Conservation (phyloP, 1,139 yeast species). For the Blastobotrys illinoisensis region DNA sequence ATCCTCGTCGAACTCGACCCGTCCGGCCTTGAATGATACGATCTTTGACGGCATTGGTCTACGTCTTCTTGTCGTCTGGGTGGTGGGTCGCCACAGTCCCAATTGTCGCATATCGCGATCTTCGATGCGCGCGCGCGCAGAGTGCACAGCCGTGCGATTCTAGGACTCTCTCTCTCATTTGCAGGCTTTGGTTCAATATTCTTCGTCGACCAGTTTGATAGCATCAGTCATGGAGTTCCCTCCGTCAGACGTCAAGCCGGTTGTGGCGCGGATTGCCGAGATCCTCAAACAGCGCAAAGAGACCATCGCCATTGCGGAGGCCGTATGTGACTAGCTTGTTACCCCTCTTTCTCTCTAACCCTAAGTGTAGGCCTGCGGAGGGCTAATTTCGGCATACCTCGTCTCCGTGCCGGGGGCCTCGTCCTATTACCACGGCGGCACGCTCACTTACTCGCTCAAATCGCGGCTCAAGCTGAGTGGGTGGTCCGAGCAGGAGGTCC, state of each 20-base stretch:
- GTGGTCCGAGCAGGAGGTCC: slow-evolving; percentile 67
- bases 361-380: slow-evolving; percentile 63
- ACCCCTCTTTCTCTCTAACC: background rate
- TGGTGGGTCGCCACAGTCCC: background rate
- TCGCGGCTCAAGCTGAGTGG: slow-evolving; percentile 73
- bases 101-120: background rate
- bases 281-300: slow-evolving; percentile 48
- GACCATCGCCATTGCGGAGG: slow-evolving; percentile 76
- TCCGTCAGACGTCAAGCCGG: slow-evolving; percentile 45
- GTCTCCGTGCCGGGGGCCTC: slow-evolving; percentile 86
- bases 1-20: slow-evolving; percentile 66
- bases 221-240: slow-evolving; percentile 42
- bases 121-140: background rate
- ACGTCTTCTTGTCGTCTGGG: background rate
- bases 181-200: background rate
- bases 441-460: slow-evolving; percentile 68
- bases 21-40: slow-evolving; percentile 77
- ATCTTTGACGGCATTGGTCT: slow-evolving; percentile 18
- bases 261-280: slow-evolving; percentile 54
- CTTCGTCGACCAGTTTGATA: background rate
- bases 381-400: slow-evolving; percentile 70
- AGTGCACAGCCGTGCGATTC: background rate
- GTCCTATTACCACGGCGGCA: slow-evolving; percentile 75
- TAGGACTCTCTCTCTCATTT: background rate
- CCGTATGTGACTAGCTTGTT: slow-evolving; percentile 33